These are phyloP conservation scores for Claviceps maximensis DNA, from an alignment of 2,329 filamentous ascomycete genomes.

Conservation along the genomic window DNA sequence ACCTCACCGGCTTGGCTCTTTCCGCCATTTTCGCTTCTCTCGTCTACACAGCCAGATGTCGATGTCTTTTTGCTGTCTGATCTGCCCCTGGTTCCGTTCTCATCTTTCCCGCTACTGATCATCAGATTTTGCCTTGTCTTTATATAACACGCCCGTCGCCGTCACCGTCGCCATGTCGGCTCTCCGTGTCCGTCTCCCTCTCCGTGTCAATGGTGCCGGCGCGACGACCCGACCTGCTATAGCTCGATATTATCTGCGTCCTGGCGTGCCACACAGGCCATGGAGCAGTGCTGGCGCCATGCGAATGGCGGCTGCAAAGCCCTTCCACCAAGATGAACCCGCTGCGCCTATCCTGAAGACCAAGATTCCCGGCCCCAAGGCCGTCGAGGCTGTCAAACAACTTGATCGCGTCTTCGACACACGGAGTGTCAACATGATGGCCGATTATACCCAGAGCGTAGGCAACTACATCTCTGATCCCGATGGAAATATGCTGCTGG, in stretches of 20 bases:
- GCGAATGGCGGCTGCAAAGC: conserved; percentile 20
- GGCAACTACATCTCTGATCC: conserved; percentile 73
- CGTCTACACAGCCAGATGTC: too few species aligned
- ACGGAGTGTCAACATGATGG: conserved; percentile 70
- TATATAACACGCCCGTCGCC: too few species aligned
- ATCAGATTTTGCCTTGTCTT: too few species aligned
- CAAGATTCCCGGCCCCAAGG: conserved; percentile 63
- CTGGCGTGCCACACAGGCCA: conserved; percentile 2
- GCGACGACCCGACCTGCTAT: conserved; percentile 3
- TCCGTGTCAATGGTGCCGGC: neutral
- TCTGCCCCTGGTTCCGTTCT: neutral
- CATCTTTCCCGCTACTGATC: too few species aligned
- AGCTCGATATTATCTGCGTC: conserved; percentile 1
- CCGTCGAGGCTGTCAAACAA: conserved; percentile 53
- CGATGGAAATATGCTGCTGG: conserved; percentile 59
- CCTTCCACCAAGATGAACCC: conserved; percentile 37
- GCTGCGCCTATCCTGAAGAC: conserved; percentile 39
- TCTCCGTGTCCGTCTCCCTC: conserved; percentile 7
- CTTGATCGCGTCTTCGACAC: conserved; percentile 75
- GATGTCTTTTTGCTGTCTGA: too few species aligned
- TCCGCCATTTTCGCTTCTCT: too few species aligned
- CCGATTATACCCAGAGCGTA: conserved; percentile 58
- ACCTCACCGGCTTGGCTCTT: too few species aligned
- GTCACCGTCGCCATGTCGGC: conserved; percentile 6
- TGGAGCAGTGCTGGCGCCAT: conserved; percentile 8